A percentile compares a stretch with the other conserved stretches of the same genome.
Evolutionary conservation across 2,329 filamentous ascomycete genomes (phyloP).

Genomic region (Acrocalymma vagum): DNA sequence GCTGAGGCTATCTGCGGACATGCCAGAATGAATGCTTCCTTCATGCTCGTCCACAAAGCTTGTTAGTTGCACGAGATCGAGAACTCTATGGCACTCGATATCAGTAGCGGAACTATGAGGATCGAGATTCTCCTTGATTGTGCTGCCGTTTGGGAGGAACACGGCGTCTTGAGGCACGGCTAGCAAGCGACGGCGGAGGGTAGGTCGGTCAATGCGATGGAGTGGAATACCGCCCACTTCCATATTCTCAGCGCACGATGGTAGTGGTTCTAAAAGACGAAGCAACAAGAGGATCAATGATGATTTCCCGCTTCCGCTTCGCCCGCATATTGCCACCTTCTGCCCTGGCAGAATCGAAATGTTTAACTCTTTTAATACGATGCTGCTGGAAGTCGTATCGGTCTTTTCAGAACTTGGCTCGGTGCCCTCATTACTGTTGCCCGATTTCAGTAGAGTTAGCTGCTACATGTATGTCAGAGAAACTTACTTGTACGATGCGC

Average conservation of each 20-base stretch:
- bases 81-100: too few species aligned
- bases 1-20: constrained; percentile 2
- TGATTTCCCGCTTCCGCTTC: constrained; percentile 16
- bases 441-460: too few species aligned
- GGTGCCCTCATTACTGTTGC: too few species aligned
- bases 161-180: constrained; percentile 20
- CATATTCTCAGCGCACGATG: too few species aligned
- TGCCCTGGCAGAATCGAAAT: constrained; percentile 26
- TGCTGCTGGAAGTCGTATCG: too few species aligned
- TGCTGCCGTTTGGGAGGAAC: constrained; percentile 10
- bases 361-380: too few species aligned
- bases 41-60: constrained; percentile 31
- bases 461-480: too few species aligned
- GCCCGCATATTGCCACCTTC: constrained; percentile 24
- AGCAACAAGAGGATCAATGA: neutral
- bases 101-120: constrained; percentile 1
- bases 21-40: constrained; percentile 6
- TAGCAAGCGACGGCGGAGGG: constrained; percentile 13
- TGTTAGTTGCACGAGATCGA: constrained; percentile 52
- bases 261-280: too few species aligned
- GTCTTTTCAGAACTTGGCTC: too few species aligned
- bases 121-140: constrained; percentile 6
- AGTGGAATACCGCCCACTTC: constrained; percentile 1
- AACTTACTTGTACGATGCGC: too few species aligned
- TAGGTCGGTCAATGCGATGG: constrained; percentile 1